Percentiles rank a stretch among this genome's conserved stretches.
Evolutionary conservation across 192 early-diverging fungal species (phyloP).

Genomic region (Chytriomyces sp.): DNA sequence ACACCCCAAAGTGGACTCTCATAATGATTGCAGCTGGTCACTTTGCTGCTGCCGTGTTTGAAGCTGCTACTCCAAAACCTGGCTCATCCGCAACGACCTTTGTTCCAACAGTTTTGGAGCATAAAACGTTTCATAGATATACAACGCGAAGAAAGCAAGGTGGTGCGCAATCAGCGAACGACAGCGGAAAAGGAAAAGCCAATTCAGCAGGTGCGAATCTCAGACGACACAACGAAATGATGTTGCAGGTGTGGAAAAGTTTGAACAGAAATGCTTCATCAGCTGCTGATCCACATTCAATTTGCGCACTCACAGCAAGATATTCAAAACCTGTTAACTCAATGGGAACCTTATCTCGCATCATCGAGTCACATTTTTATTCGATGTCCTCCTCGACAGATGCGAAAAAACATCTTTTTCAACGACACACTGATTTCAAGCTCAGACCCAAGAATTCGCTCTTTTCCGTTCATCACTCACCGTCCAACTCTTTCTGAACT

Average conservation of each 20-base stretch:
- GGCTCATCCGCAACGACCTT: conserved; percentile 24
- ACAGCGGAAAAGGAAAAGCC: conserved; percentile 79
- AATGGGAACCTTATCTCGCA: conserved; percentile 74
- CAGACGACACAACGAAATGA: conserved; percentile 87
- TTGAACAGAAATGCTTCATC: conserved; percentile 18
- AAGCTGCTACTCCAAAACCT: conserved; percentile 62
- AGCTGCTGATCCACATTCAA: neutral
- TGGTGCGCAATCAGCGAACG: conserved; percentile 80
- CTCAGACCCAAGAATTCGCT: conserved; percentile 60
- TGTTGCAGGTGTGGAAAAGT: conserved; percentile 58
- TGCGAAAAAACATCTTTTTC: conserved; percentile 46
- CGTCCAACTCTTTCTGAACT: conserved; percentile 79
- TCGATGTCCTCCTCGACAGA: conserved; percentile 57
- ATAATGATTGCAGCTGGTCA: conserved; percentile 80
- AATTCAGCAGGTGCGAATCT: conserved; percentile 90
- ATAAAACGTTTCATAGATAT: conserved; percentile 96
- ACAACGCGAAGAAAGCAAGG: conserved; percentile 96
- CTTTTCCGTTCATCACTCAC: conserved; percentile 78
- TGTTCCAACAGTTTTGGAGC: conserved; percentile 56
- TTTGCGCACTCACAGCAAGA: conserved; percentile 56
- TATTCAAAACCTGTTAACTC: conserved; percentile 70
- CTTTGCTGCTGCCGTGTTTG: conserved; percentile 89
- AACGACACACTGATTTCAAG: conserved; percentile 30
- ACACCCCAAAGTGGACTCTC: conserved; percentile 70
- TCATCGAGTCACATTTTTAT: conserved; percentile 76